phyloP scores from a whole-genome alignment of 2,329 filamentous ascomycete species.

The Epichloe sylvatica region DNA sequence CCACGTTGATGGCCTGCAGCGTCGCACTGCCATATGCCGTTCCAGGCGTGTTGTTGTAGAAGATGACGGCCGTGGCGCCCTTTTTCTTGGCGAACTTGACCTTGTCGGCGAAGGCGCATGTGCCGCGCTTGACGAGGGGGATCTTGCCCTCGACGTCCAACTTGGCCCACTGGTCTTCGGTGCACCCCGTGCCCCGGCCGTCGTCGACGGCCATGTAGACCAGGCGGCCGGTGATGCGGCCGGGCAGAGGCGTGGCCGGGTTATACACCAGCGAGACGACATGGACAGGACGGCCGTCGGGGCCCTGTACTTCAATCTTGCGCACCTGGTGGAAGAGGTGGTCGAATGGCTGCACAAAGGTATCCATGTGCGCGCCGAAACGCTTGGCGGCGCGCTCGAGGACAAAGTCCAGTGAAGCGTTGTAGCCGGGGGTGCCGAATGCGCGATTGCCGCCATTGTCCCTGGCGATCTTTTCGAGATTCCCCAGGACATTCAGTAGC shows the following conservation, averaged over 20 bases:
- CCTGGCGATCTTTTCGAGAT: conserved; percentile 38
- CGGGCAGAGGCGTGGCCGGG: conserved; percentile 26
- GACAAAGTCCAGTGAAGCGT: conserved; percentile 43
- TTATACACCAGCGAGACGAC: conserved; percentile 33
- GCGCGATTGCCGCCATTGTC: conserved; percentile 46
- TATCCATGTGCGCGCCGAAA: conserved; percentile 29
- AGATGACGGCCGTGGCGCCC: conserved; percentile 32
- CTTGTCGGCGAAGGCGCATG: conserved; percentile 28
- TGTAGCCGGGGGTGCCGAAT: conserved; percentile 44
- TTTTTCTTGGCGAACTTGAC: conserved; percentile 26
- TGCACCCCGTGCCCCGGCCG: conserved; percentile 23
- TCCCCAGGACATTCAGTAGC: conserved; percentile 38
- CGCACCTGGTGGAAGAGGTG: conserved; percentile 29
- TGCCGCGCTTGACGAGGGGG: conserved; percentile 30
- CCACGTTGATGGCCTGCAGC: conserved; percentile 27
- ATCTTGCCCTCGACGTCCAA: conserved; percentile 29
- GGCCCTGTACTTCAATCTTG: conserved; percentile 29
- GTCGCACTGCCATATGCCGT: conserved; percentile 30
- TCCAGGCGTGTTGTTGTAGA: conserved; percentile 46
- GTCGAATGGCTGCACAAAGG: conserved; percentile 32
- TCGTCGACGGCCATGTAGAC: conserved; percentile 24
- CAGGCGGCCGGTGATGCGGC: conserved; percentile 20
- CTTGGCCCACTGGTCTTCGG: conserved; percentile 26
- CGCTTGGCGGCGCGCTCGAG: conserved; percentile 28
- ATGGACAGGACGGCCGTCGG: conserved; percentile 29